Evolutionary conservation across 306 rosid species (phyloP).

Genomic region (Quercus suber): DNA sequence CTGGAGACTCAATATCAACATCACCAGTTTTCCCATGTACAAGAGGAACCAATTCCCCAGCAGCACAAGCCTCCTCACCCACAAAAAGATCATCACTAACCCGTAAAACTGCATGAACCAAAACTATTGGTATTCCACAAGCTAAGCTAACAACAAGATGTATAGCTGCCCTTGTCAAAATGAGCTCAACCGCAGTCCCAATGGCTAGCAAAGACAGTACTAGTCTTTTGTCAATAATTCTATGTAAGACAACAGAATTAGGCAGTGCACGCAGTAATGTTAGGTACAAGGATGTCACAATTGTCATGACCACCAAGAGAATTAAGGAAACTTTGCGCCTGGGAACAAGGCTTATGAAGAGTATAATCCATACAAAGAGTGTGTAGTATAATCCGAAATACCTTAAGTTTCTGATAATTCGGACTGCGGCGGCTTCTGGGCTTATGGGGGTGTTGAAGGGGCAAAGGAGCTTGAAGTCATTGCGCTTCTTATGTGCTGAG

Average conservation of each 20-base stretch:
- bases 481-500: conserved; percentile 16
- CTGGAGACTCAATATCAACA: conserved; percentile 5
- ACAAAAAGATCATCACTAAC: conserved; percentile 32
- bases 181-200: conserved; percentile 42
- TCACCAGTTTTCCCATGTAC: neutral
- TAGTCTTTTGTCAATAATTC: conserved; percentile 34
- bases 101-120: conserved; percentile 64
- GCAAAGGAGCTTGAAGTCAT: conserved; percentile 21
- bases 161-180: conserved; percentile 39
- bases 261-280: conserved; percentile 37
- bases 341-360: conserved; percentile 61
- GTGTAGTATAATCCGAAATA: conserved; percentile 43
- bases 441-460: conserved; percentile 51
- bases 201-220: conserved; percentile 40
- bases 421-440: conserved; percentile 42
- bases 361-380: conserved; percentile 60
- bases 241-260: conserved; percentile 40
- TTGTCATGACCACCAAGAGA: conserved; percentile 44
- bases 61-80: conserved; percentile 23
- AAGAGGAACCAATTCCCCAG: conserved; percentile 39
- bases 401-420: conserved; percentile 38
- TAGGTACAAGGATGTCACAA: conserved; percentile 39
- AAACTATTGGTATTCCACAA: conserved; percentile 34
- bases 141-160: conserved; percentile 48
- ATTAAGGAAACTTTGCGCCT: conserved; percentile 40